Evolutionary conservation across 2,329 filamentous ascomycete genomes (phyloP).

Genomic region (Chlorencoelia australis): DNA sequence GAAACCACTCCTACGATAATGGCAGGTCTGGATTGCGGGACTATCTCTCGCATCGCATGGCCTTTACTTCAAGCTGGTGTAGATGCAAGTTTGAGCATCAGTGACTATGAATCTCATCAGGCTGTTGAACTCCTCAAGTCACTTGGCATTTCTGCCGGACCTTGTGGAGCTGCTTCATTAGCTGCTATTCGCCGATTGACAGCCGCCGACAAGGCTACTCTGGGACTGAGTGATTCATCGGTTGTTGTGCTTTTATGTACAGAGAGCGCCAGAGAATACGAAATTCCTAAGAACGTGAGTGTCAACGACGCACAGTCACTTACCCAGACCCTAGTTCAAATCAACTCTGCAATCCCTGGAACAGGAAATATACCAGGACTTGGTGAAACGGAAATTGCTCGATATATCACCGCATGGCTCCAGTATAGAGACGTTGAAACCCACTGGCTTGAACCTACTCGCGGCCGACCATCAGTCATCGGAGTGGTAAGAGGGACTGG

Average conservation of each 20-base stretch:
- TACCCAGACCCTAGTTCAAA: too few relatives aligned
- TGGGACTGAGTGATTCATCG: background rate
- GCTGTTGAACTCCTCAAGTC: constrained; percentile 30
- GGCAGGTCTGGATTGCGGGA: constrained; percentile 42
- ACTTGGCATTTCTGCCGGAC: constrained; percentile 33
- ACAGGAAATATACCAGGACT: too few relatives aligned
- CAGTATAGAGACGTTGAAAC: too few relatives aligned
- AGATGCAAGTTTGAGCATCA: constrained; percentile 33
- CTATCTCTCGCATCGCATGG: constrained; percentile 37
- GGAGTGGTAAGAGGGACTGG: too few relatives aligned
- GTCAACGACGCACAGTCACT: too few relatives aligned
- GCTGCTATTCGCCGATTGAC: constrained; percentile 44
- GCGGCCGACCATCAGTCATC: too few relatives aligned
- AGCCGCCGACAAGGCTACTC: background rate
- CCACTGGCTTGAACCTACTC: too few relatives aligned
- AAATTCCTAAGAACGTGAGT: too few relatives aligned
- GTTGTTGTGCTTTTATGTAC: background rate
- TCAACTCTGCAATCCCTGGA: too few relatives aligned
- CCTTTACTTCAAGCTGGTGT: constrained; percentile 32
- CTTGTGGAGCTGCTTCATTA: constrained; percentile 42
- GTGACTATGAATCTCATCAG: constrained; percentile 34
- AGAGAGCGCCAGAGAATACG: background rate
- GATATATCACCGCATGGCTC: too few relatives aligned
- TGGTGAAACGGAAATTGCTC: too few relatives aligned
- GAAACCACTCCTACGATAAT: constrained; percentile 36